These are phyloP conservation scores for Salinomyces thailandicus DNA, from an alignment of 2,329 filamentous ascomycete species.

Conservation along the genomic window DNA sequence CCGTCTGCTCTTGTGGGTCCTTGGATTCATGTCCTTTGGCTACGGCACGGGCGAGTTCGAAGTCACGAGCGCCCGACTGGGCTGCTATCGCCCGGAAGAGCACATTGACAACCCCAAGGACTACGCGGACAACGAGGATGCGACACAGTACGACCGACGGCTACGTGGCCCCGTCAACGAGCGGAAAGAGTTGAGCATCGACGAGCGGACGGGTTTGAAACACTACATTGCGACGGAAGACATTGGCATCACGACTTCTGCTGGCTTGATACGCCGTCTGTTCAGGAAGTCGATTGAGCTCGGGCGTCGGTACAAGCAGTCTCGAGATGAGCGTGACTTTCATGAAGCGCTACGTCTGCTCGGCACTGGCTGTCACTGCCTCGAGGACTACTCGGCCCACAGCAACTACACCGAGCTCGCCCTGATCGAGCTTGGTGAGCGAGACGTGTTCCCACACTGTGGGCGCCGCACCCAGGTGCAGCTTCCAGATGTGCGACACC, in stretches of 20 bases:
- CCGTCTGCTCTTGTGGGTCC: constrained; percentile 74
- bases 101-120: constrained; percentile 73
- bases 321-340: constrained; percentile 61
- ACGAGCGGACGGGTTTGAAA: constrained; percentile 32
- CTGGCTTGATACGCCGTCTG: not conserved
- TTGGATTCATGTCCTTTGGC: constrained; percentile 83
- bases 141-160: constrained; percentile 66
- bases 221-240: not conserved
- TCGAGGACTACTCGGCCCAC: constrained; percentile 88
- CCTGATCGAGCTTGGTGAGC: constrained; percentile 75
- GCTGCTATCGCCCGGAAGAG: constrained; percentile 72
- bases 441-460: constrained; percentile 75
- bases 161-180: constrained; percentile 70
- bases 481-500: constrained; percentile 50
- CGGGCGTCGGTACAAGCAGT: constrained; percentile 29
- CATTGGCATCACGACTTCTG: not conserved
- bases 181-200: constrained; percentile 64
- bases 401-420: constrained; percentile 88
- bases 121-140: constrained; percentile 82
- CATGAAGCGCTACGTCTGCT: constrained; percentile 78
- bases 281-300: not conserved
- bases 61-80: constrained; percentile 66
- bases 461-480: constrained; percentile 62
- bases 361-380: constrained; percentile 79
- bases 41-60: constrained; percentile 78